Conservation (phyloP, 495 filamentous ascomycete genomes). For the Penicillium simplicissimum region DNA sequence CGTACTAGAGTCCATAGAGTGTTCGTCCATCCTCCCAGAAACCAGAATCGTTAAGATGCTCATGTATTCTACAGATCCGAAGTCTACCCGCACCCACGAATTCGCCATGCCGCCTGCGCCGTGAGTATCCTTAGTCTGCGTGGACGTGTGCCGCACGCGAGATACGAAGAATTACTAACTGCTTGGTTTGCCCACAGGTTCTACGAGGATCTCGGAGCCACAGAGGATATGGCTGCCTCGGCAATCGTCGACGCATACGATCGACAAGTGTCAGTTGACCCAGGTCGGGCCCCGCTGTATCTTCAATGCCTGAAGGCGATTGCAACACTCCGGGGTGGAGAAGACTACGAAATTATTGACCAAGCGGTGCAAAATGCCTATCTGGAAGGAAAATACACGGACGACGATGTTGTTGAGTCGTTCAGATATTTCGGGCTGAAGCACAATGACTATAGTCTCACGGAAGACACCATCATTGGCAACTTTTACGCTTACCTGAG, state of each 20-base stretch:
- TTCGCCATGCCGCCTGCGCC: conserved; percentile 42
- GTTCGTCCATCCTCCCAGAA: conserved; percentile 29
- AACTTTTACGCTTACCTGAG: conserved; percentile 55
- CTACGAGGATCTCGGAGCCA: conserved; percentile 46
- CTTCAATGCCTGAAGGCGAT: conserved; percentile 41
- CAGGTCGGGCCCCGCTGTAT: conserved; percentile 31
- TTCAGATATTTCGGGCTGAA: conserved; percentile 55
- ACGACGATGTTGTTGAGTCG: conserved; percentile 55
- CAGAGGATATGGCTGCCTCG: conserved; percentile 45
- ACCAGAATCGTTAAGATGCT: background rate
- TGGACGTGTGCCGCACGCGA: background rate
- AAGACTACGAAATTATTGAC: conserved; percentile 38
- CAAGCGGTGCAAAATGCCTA: conserved; percentile 42
- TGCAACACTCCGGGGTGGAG: conserved; percentile 32
- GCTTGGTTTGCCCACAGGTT: conserved; percentile 22
- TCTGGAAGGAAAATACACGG: conserved; percentile 46
- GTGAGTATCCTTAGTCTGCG: conserved; percentile 25
- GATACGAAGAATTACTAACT: conserved; percentile 12
- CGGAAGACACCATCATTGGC: conserved; percentile 59
- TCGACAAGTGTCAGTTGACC: conserved; percentile 40
- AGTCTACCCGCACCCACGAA: conserved; percentile 26
- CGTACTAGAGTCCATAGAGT: conserved; percentile 51
- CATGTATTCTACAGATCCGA: conserved; percentile 31
- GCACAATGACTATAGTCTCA: conserved; percentile 36
- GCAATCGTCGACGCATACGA: conserved; percentile 43